A percentile compares a stretch with the other conserved stretches of the same genome.
These are phyloP conservation scores for Monascus purpureus DNA, from an alignment of 495 filamentous ascomycete species.

Conservation along the genomic window DNA sequence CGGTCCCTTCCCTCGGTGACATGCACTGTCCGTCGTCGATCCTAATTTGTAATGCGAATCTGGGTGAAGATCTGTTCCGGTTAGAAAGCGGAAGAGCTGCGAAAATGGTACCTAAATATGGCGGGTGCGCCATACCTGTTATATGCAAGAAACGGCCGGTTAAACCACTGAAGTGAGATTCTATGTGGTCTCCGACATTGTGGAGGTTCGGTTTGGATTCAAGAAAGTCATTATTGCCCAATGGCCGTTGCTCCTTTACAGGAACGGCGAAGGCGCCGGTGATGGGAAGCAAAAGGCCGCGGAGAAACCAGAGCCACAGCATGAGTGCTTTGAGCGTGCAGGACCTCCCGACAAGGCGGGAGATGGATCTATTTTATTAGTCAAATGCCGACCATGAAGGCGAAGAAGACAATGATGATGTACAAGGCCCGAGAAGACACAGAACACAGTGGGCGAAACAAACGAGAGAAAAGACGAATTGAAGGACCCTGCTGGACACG, in stretches of 20 bases:
- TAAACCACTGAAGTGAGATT: conserved; percentile 6
- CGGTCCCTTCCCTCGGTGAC: conserved; percentile 64
- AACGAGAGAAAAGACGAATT: background rate
- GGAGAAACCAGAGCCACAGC: background rate
- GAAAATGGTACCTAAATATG: too few species aligned
- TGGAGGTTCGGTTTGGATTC: background rate
- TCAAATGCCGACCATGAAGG: background rate
- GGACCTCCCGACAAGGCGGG: conserved; percentile 3
- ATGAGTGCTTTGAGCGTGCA: background rate
- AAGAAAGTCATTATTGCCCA: conserved; percentile 4
- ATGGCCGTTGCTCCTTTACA: conserved; percentile 6
- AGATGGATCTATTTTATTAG: background rate
- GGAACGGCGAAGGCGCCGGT: conserved; percentile 1
- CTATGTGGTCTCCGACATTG: background rate
- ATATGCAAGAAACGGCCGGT: conserved; percentile 83
- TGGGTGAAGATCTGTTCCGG: conserved; percentile 65
- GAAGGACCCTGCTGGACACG: background rate
- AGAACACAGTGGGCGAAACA: too few species aligned
- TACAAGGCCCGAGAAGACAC: background rate
- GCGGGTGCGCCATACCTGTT: conserved; percentile 71
- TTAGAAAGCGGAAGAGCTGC: conserved; percentile 1
- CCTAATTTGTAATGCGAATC: conserved; percentile 72
- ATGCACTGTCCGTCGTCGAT: conserved; percentile 56
- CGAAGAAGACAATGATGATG: background rate
- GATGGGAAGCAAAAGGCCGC: background rate